Percentiles rank a stretch among this genome's conserved stretches.
Evolutionary conservation across 179 eudicot species (phyloP).

Genomic region (Amaranthus tricolor): DNA sequence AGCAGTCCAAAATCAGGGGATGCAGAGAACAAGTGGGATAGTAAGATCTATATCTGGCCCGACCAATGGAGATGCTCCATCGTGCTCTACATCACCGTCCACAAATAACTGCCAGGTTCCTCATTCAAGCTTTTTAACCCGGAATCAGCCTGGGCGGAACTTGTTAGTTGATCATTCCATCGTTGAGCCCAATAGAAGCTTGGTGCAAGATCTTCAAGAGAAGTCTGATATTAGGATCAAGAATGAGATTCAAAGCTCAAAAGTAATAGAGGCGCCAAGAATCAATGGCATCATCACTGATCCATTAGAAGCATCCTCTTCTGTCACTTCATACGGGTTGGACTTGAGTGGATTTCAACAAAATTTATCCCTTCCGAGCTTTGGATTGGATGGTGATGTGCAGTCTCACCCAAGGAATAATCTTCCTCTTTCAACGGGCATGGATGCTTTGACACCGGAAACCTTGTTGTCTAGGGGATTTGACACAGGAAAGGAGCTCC

Average conservation of each 20-base stretch:
- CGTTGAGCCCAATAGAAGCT: constrained; percentile 38
- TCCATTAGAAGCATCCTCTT: constrained; percentile 73
- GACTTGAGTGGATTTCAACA: constrained; percentile 73
- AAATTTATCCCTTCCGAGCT: constrained; percentile 53
- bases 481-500: constrained; percentile 82
- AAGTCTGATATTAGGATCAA: constrained; percentile 53
- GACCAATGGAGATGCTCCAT: constrained; percentile 71
- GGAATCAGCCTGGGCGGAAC: constrained; percentile 50
- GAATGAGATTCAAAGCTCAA: constrained; percentile 51
- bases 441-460: constrained; percentile 77
- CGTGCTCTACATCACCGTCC: constrained; percentile 91
- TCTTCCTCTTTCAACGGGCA: constrained; percentile 50
- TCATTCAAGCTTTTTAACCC: constrained; percentile 46
- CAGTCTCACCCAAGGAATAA: constrained; percentile 63
- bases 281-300: constrained; percentile 51
- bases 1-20: constrained; percentile 52
- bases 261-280: constrained; percentile 51
- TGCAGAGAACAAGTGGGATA: constrained; percentile 43
- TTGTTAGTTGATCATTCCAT: constrained; percentile 42
- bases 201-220: constrained; percentile 52
- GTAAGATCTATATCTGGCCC: constrained; percentile 51
- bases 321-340: constrained; percentile 78
- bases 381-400: constrained; percentile 69
- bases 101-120: constrained; percentile 66
- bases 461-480: constrained; percentile 85